Evolutionary conservation across 257 asterid genomes (phyloP).

Genomic region (Verbena officinalis): DNA sequence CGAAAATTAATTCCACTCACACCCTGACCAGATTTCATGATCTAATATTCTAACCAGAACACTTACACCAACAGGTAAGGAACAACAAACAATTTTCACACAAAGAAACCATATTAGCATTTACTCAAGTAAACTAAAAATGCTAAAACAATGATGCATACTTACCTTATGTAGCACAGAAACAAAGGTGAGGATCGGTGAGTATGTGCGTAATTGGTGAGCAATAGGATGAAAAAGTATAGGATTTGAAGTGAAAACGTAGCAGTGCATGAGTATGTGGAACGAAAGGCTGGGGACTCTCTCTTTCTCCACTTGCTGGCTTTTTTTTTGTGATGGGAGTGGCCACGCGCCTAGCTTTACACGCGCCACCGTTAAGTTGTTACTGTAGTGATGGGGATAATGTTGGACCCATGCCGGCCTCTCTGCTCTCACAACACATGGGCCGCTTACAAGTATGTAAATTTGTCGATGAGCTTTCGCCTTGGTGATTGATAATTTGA

Average conservation of each 20-base stretch:
- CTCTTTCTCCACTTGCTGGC: conserved; percentile 15
- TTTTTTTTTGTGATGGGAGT: not conserved
- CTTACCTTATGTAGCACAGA: conserved; percentile 13
- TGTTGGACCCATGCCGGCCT: conserved; percentile 39
- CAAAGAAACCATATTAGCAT: not conserved
- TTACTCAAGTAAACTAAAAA: conserved; percentile 4
- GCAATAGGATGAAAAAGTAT: conserved; percentile 29
- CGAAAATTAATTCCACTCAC: conserved; percentile 8
- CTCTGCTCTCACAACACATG: conserved; percentile 15
- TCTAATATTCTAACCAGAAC: conserved; percentile 12
- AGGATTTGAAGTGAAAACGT: conserved; percentile 42
- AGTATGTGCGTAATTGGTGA: conserved; percentile 18
- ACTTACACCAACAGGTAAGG: not conserved
- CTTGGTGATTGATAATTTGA: too few relatives aligned
- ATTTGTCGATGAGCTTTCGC: too few relatives aligned
- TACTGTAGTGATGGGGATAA: conserved; percentile 31
- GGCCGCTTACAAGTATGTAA: conserved; percentile 19
- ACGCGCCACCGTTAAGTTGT: conserved; percentile 28
- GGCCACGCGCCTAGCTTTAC: conserved; percentile 25
- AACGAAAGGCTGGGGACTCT: conserved; percentile 28
- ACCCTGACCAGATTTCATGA: conserved; percentile 18
- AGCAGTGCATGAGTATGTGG: conserved; percentile 44
- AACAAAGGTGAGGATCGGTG: not conserved
- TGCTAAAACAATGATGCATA: not conserved
- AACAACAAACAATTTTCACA: conserved; percentile 1